Evolutionary conservation across 352 stramenopile genomes (phyloP).

Genomic region (Phytophthora constricta): DNA sequence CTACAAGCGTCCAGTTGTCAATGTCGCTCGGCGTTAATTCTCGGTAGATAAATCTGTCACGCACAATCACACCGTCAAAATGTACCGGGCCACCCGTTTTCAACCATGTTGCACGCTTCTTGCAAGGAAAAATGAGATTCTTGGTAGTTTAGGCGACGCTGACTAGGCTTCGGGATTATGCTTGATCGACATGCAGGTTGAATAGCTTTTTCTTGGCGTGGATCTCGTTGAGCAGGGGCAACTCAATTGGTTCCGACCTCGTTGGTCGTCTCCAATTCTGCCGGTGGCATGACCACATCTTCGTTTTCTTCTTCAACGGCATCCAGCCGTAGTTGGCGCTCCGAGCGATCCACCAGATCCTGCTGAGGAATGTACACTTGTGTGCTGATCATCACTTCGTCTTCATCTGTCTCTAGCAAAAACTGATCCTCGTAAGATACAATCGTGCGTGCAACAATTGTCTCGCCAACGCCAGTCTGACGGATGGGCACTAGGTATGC

Average conservation of each 20-base stretch:
- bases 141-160: too few relatives aligned
- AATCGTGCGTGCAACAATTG: neutral
- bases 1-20: neutral
- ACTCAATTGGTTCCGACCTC: too few relatives aligned
- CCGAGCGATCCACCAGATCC: neutral
- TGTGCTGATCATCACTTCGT: neutral
- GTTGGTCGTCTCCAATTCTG: too few relatives aligned
- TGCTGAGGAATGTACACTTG: neutral
- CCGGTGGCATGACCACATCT: constrained; percentile 1
- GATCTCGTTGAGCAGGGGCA: too few relatives aligned
- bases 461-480: neutral
- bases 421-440: constrained; percentile 12
- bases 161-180: too few relatives aligned
- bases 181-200: too few relatives aligned
- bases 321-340: neutral
- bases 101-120: too few relatives aligned
- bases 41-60: constrained; percentile 1
- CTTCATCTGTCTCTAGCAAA: neutral
- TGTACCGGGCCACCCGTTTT: too few relatives aligned
- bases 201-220: too few relatives aligned
- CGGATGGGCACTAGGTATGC: constrained; percentile 7
- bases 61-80: constrained; percentile 17
- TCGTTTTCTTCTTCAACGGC: constrained; percentile 3
- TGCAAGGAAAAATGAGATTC: too few relatives aligned
- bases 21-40: constrained; percentile 5